A percentile compares a stretch with the other conserved stretches of the same genome.
Conservation (phyloP, 116 monocot species). For the Iris pallida region DNA sequence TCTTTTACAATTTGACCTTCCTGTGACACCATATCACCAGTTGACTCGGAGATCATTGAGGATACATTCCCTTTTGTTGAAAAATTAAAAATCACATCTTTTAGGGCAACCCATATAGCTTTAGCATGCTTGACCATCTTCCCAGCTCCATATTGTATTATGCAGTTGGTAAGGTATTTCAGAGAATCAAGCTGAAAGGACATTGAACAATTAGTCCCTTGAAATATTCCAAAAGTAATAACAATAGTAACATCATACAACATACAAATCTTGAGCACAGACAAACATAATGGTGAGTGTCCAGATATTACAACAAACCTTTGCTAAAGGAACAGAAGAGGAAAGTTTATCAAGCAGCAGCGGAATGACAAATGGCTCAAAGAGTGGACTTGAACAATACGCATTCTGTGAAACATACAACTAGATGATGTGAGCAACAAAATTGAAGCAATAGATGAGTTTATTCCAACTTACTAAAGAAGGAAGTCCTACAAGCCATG, state of each 20-base stretch:
- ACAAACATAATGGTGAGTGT: neutral
- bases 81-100: constrained; percentile 56
- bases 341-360: constrained; percentile 93
- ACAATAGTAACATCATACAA: neutral
- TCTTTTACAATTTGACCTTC: constrained; percentile 59
- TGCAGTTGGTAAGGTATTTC: constrained; percentile 76
- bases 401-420: constrained; percentile 47
- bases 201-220: neutral
- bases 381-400: constrained; percentile 74
- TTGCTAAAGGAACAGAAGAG: constrained; percentile 79
- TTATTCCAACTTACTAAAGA: neutral
- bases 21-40: constrained; percentile 25
- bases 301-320: constrained; percentile 44
- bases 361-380: constrained; percentile 81
- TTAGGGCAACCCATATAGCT: constrained; percentile 68
- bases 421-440: constrained; percentile 4
- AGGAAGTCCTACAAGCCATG: neutral
- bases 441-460: neutral
- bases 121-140: constrained; percentile 65
- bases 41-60: constrained; percentile 13
- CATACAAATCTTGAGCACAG: no score
- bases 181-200: constrained; percentile 88
- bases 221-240: neutral
- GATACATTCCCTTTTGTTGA: constrained; percentile 15
- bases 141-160: constrained; percentile 55